Base-by-base conservation (phyloP, 345 rosid genomes). In the Triadica sebifera region DNA sequence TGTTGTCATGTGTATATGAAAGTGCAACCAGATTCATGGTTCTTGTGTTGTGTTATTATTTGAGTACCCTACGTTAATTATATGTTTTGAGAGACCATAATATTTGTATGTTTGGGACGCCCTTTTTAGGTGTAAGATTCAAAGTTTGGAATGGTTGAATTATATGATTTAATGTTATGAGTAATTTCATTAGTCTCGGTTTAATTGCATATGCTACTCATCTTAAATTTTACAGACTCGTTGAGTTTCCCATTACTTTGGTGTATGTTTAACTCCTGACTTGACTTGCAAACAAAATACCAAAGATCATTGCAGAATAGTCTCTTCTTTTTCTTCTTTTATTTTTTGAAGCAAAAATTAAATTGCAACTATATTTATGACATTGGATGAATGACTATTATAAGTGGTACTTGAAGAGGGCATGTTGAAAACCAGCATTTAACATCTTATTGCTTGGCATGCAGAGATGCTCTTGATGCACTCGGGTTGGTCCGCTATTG, bases 391-490 rank as follows among this genome's bases (percentile, higher is more conserved):
- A 1, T 3, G 25, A 13, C 16, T 34, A 1, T 69, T 45, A 13
- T 6, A 6, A 25, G 7, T 17, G 10, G 15, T 19, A 52, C 46
- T 25, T 13, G 2, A 5, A 46, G 19, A 55, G 41, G 9, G 24
- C 29, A 59, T 56, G 22, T 16, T 6, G 38, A 72, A 60, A 8
- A 41, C 22, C 6, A 22, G n/a, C 15, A 19, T 9, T 4, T 38
- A 58, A 39, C 43, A 51, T 55, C 8, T 41, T 57, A 12, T 68
- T 59, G 24, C 72, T 78, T 69, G 67, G 56, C 43, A 6, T 86
- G 80, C 89, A 95, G 98, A 74, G 99, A 95, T 68, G 99, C 99
- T 37, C 96, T 93, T 74, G 99, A 95, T 90, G 94, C 96, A 4
- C 79, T 95, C 72, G 89, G 89, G 12, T 81, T 95, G 79, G 97